Evolutionary conservation across 331 rosid genomes (phyloP).

Genomic region (Acacia pycnantha): DNA sequence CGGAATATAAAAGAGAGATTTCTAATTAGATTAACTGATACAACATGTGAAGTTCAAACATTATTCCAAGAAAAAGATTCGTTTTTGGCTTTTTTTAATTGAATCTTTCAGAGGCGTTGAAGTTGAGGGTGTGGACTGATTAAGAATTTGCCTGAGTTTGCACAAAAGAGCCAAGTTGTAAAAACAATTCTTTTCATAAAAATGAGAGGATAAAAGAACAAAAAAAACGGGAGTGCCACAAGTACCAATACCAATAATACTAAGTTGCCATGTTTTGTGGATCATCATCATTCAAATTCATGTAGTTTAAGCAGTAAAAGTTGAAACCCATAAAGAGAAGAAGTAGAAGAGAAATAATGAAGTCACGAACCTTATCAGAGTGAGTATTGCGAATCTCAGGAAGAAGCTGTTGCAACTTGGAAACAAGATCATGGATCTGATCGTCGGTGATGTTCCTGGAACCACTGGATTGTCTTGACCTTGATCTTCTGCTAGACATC

Average conservation of each 20-base stretch:
- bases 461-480: conserved; percentile 72
- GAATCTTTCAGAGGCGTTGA: neutral
- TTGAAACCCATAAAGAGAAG: neutral
- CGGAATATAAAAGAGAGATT: neutral
- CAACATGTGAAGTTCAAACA: neutral
- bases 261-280: neutral
- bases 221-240: neutral
- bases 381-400: conserved; percentile 83
- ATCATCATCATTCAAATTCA: neutral
- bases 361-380: conserved; percentile 74
- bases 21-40: neutral
- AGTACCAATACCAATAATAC: neutral
- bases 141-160: conserved; percentile 1
- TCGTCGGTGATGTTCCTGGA: conserved; percentile 81
- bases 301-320: neutral
- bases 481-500: conserved; percentile 86
- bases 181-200: neutral
- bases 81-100: neutral
- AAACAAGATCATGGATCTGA: conserved; percentile 89
- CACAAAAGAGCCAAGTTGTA: neutral
- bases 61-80: conserved; percentile 14
- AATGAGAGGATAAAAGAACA: neutral
- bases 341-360: neutral
- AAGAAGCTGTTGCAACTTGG: conserved; percentile 90
- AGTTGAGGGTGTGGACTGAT: neutral